Evolutionary conservation across 768 basidiomycete genomes (phyloP).

Genomic region (Xanthoconium purpureum): DNA sequence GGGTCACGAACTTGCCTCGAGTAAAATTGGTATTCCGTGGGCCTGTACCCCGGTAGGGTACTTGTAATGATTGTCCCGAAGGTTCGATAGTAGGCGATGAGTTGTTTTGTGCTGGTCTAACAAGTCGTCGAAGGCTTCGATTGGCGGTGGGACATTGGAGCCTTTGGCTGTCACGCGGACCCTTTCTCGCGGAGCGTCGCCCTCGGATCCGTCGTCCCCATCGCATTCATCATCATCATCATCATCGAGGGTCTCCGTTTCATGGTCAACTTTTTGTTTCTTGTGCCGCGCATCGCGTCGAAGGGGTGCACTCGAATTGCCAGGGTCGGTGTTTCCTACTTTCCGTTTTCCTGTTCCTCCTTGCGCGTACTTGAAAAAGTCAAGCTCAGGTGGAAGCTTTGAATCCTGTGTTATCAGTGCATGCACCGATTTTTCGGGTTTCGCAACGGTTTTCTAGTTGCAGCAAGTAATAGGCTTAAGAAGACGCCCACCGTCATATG

Average conservation of each 20-base stretch:
- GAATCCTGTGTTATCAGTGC: slow-evolving; percentile 31
- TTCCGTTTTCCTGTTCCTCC: slow-evolving; percentile 55
- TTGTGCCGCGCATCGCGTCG: slow-evolving; percentile 16
- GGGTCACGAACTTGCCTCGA: slow-evolving; percentile 52
- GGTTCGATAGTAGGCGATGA: slow-evolving; percentile 61
- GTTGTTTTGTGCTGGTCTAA: slow-evolving; percentile 55
- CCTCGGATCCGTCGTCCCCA: slow-evolving; percentile 22
- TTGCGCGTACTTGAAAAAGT: slow-evolving; percentile 89
- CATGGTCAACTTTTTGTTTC: slow-evolving; percentile 31
- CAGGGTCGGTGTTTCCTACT: slow-evolving; percentile 17
- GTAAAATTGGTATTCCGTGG: slow-evolving; percentile 72
- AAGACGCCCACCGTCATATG: neutral
- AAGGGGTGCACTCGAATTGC: slow-evolving; percentile 11
- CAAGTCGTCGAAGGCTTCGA: slow-evolving; percentile 59
- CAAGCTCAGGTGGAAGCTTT: slow-evolving; percentile 72
- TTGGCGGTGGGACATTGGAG: slow-evolving; percentile 56
- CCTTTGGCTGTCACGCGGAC: slow-evolving; percentile 80
- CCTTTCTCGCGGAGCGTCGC: slow-evolving; percentile 29
- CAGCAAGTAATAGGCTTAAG: slow-evolving; percentile 1
- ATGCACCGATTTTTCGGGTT: slow-evolving; percentile 22
- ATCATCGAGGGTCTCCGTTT: slow-evolving; percentile 20
- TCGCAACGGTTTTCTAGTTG: slow-evolving; percentile 25
- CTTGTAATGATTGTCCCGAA: slow-evolving; percentile 56
- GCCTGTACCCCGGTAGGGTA: slow-evolving; percentile 81
- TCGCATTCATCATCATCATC: slow-evolving; percentile 21